A percentile compares a stretch with the other conserved stretches of the same genome.
phyloP scores from a whole-genome alignment of 805 yeast species.

The Metschnikowia lochheadii region DNA sequence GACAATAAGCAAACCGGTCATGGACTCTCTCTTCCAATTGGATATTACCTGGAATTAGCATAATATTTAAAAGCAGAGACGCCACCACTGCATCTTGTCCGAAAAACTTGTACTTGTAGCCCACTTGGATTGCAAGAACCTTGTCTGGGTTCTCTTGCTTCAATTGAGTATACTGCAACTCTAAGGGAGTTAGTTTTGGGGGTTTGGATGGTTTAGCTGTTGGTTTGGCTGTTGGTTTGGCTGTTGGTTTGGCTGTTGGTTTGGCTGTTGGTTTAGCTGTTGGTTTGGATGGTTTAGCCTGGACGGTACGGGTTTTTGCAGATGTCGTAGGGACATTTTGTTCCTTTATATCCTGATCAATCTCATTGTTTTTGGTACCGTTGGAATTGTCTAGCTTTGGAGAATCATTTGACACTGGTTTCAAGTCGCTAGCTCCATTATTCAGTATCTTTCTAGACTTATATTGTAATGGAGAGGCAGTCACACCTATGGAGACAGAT shows the following conservation, averaged over 20 bases:
- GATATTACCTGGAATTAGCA: constrained; percentile 67
- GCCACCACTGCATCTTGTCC: constrained; percentile 80
- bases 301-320: neutral
- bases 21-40: constrained; percentile 52
- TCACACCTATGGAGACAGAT: neutral
- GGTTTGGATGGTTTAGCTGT: neutral
- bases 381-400: too few species aligned
- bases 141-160: constrained; percentile 62
- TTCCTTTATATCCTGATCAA: too few species aligned
- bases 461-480: too few species aligned
- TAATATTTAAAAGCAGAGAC: constrained; percentile 61
- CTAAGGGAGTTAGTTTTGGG: constrained; percentile 58
- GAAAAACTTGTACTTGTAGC: constrained; percentile 84
- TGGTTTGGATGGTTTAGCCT: neutral
- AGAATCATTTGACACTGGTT: too few species aligned
- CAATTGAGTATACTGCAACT: constrained; percentile 67
- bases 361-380: too few species aligned
- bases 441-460: too few species aligned
- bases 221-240: too few species aligned
- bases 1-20: constrained; percentile 66
- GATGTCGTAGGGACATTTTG: neutral
- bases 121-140: constrained; percentile 78
- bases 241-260: too few species aligned
- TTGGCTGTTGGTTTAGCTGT: too few species aligned
- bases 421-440: too few species aligned